These are phyloP conservation scores for Entamoeba histolytica DNA, from an alignment of 208 protist species.

Conservation along the genomic window DNA sequence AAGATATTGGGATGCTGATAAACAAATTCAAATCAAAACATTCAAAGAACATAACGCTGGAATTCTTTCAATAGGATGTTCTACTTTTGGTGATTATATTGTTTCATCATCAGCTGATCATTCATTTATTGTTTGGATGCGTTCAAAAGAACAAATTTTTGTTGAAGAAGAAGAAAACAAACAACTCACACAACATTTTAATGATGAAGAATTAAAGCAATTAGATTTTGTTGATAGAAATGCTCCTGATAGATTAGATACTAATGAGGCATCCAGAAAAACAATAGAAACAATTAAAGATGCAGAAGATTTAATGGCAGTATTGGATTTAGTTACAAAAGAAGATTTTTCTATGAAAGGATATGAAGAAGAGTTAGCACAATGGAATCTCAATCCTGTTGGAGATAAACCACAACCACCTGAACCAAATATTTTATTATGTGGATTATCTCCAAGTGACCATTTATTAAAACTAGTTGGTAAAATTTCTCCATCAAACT, in stretches of 20 bases:
- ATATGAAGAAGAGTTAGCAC: not conserved
- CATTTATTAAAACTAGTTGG: not conserved
- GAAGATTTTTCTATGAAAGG: not conserved
- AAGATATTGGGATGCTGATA: constrained; percentile 92
- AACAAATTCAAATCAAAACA: constrained; percentile 56
- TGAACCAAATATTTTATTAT: not conserved
- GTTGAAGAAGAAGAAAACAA: constrained; percentile 52
- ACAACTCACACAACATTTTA: constrained; percentile 41
- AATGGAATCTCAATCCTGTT: not conserved
- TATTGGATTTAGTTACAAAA: not conserved
- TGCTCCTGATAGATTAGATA: not conserved
- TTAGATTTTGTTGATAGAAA: not conserved
- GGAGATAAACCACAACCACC: not conserved
- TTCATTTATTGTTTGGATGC: constrained; percentile 46
- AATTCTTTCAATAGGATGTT: constrained; percentile 41
- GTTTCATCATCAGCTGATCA: constrained; percentile 39
- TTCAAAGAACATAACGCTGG: constrained; percentile 47
- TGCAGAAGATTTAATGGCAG: not conserved
- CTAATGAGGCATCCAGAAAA: not conserved
- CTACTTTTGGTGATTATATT: constrained; percentile 19
- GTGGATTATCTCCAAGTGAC: not conserved
- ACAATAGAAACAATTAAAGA: not conserved
- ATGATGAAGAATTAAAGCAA: constrained; percentile 22
- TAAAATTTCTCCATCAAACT: not conserved
- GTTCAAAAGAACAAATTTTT: constrained; percentile 51